phyloP scores from a whole-genome alignment of 768 basidiomycete genomes.

The Favolaschia claudopus region DNA sequence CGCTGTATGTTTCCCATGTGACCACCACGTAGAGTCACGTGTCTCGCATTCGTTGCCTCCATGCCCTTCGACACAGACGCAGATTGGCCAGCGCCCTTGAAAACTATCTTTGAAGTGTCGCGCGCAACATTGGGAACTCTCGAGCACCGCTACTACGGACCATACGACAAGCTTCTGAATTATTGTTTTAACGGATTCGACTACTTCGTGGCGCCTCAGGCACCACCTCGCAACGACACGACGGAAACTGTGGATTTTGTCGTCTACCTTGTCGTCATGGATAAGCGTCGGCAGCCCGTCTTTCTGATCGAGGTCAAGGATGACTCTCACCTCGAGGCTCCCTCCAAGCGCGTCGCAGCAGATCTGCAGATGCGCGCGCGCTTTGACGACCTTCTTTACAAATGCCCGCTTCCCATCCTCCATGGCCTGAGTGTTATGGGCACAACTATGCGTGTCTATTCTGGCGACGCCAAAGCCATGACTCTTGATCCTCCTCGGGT shows the following conservation, averaged over 20 bases:
- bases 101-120: conserved; percentile 38
- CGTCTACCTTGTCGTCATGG: conserved; percentile 40
- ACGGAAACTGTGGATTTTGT: conserved; percentile 35
- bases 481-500: conserved; percentile 33
- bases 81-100: conserved; percentile 39
- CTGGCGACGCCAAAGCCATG: conserved; percentile 36
- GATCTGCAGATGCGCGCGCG: conserved; percentile 40
- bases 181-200: conserved; percentile 41
- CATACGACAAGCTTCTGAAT: conserved; percentile 47
- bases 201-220: conserved; percentile 42
- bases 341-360: conserved; percentile 37
- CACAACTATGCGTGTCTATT: conserved; percentile 46
- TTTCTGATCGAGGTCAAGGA: conserved; percentile 43
- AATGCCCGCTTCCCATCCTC: conserved; percentile 39
- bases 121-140: conserved; percentile 30
- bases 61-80: conserved; percentile 30
- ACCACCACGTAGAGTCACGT: too few relatives aligned
- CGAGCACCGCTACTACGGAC: conserved; percentile 46
- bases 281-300: conserved; percentile 38
- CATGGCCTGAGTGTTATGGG: conserved; percentile 45
- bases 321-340: conserved; percentile 34
- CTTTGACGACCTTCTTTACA: conserved; percentile 37
- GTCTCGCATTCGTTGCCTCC: too few relatives aligned
- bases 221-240: conserved; percentile 28
- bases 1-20: too few relatives aligned